Percentiles rank a stretch among this genome's conserved stretches.
These are phyloP conservation scores for Penicillium sp. DNA, from an alignment of 2,329 filamentous ascomycete species.

Conservation along the genomic window DNA sequence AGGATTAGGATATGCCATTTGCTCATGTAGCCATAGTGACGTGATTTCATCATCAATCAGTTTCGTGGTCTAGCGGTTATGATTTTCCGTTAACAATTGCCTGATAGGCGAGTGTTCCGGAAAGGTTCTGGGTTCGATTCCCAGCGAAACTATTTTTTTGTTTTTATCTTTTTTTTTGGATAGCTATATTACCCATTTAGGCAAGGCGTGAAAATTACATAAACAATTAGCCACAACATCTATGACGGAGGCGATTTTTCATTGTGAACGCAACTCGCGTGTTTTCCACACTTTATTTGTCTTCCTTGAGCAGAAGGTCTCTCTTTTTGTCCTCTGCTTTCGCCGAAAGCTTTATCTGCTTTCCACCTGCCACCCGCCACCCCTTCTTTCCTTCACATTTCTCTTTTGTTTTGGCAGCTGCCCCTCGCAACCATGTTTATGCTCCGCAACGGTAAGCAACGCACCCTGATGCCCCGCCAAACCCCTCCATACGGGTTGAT, in stretches of 20 bases:
- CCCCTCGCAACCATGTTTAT: conserved; percentile 54
- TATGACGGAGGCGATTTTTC: conserved; percentile 23
- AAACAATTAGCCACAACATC: conserved; percentile 8
- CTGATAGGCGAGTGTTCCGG: background rate
- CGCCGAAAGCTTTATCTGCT: background rate
- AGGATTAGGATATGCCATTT: background rate
- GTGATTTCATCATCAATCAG: background rate
- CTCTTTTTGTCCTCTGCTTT: background rate
- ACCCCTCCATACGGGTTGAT: conserved; percentile 19
- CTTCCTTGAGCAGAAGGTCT: background rate
- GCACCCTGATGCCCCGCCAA: conserved; percentile 26
- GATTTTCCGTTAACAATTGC: background rate
- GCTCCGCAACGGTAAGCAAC: conserved; percentile 56
- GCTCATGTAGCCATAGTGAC: background rate
- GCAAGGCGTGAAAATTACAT: background rate
- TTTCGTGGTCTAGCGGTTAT: background rate
- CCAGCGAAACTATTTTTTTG: background rate
- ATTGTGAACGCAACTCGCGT: conserved; percentile 11
- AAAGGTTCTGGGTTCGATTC: background rate
- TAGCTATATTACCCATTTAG: background rate
- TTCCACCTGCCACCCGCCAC: background rate
- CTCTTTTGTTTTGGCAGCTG: conserved; percentile 24
- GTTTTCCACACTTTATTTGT: conserved; percentile 3
- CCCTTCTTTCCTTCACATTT: background rate
- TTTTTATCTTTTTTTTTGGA: conserved; percentile 1